Evolutionary conservation across 1,284 basidiomycete species (phyloP), one percentile per base, ranked within the genome.

Genomic region (Golubevia pallescens): DNA sequence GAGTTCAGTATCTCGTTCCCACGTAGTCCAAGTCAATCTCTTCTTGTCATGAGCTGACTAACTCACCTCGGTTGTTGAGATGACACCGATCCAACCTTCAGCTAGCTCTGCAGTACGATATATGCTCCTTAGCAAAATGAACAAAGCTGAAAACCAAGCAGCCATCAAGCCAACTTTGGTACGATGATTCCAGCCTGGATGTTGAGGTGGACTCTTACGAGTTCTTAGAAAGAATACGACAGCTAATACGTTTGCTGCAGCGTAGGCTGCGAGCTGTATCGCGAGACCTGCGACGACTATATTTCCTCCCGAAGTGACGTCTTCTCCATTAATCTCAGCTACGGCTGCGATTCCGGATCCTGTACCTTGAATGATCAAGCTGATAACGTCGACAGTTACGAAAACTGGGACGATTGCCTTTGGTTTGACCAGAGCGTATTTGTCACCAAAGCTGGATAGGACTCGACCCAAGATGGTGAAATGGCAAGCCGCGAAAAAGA

Each of bases 41-140:
- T 28, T 28, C 28, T 28, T 28, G 28, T 28, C 28, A 28, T 28
- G 28, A 28, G 28, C 28, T 28, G 28, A 28, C 28, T 28, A 28
- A 48, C 42, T 48, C 10, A 48, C 42, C 60, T 78, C 76, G n/a
- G 62, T 69, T 1, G 51, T 54, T 52, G 68, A 66, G 32, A 78
- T 71, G 2, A 66, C 53, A 28, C 75, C 76, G 23, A 62, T 48
- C 70, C 73, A 78, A 5, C 76, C 76, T 7, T 60, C 54, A 14
- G 20, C 62, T 74, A 77, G 74, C 58, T 78, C 74, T 59, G 69
- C 64, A 21, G 74, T 57, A 16, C 75, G 69, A 55, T 70, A 78
- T 7, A 68, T 34, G n/a, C 62, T 68, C 19, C 76, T 65, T 24
- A 70, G 48, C 3, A 78, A 61, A 52, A 78, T 69, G 21, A 69